Evolutionary conservation across 495 filamentous ascomycete species (phyloP), one percentile per base, ranked within the genome.

Genomic region (Bacidia gigantensis): DNA sequence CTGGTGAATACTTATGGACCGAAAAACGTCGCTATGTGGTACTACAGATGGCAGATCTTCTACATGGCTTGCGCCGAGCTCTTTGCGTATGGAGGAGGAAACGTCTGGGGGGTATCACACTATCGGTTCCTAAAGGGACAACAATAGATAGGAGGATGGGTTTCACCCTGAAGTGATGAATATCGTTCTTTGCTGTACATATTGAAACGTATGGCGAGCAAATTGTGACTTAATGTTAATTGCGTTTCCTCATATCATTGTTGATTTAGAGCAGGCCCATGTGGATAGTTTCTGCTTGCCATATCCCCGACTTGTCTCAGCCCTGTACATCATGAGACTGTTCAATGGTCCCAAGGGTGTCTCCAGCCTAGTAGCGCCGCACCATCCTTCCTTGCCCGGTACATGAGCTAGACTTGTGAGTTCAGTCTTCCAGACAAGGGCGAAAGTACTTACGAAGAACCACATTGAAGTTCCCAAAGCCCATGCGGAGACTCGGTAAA

Each of bases 271-370:
- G n/a, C n/a, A n/a, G n/a, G n/a, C n/a, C n/a, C n/a, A n/a, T n/a
- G n/a, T n/a, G n/a, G n/a, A n/a, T n/a, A n/a, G n/a, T n/a, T n/a
- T n/a, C n/a, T n/a, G n/a, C n/a, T n/a, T n/a, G n/a, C n/a, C n/a
- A n/a, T n/a, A n/a, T n/a, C n/a, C n/a, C n/a, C n/a, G n/a, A n/a
- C n/a, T n/a, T n/a, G n/a, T n/a, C n/a, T n/a, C n/a, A n/a, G n/a
- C n/a, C n/a, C n/a, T n/a, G n/a, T n/a, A n/a, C n/a, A n/a, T n/a
- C n/a, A n/a, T n/a, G 3, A 18, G 1, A 1, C 0, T 1, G 11
- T 65, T 81, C 78, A 98, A 72, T 99, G 93, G 59, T 99, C 92
- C 93, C 93, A 99, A 49, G 92, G 93, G 65, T 97, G 93, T 70
- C 86, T 97, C 86, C 81, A 89, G 59, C 92, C 92, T 53, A 99